These are phyloP conservation scores for Luffa aegyptiaca DNA, from an alignment of 306 rosid species.

Conservation along the genomic window DNA sequence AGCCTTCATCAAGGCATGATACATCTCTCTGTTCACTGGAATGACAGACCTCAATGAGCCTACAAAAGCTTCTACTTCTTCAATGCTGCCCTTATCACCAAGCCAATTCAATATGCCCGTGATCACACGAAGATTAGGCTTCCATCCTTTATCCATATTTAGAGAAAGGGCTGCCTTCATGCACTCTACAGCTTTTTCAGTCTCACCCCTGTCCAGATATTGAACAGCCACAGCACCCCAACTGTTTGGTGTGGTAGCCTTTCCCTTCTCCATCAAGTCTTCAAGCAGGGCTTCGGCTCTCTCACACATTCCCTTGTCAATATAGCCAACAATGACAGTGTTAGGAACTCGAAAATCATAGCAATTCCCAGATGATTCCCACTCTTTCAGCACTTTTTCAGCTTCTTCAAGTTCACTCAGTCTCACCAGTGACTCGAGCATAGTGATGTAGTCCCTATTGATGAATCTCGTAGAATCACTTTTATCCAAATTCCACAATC, in stretches of 20 bases:
- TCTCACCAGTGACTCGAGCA: constrained; percentile 55
- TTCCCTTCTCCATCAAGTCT: constrained; percentile 43
- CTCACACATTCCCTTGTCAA: constrained; percentile 36
- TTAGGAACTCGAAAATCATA: constrained; percentile 61
- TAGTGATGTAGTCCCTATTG: constrained; percentile 52
- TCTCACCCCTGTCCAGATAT: constrained; percentile 38
- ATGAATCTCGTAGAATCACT: constrained; percentile 52
- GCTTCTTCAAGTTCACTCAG: constrained; percentile 65
- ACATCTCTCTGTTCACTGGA: constrained; percentile 36
- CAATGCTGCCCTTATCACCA: constrained; percentile 42
- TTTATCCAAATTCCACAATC: constrained; percentile 62
- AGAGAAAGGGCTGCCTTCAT: constrained; percentile 40
- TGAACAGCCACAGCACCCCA: constrained; percentile 55
- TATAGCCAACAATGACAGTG: constrained; percentile 36
- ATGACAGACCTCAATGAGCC: constrained; percentile 26
- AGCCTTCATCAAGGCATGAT: constrained; percentile 44
- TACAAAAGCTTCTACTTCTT: constrained; percentile 52
- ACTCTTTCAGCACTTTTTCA: constrained; percentile 49
- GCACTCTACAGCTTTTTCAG: constrained; percentile 44
- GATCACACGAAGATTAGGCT: constrained; percentile 34
- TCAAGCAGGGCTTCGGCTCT: constrained; percentile 57
- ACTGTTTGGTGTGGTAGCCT: constrained; percentile 37
- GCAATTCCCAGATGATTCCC: constrained; percentile 71
- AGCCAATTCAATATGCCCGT: constrained; percentile 41
- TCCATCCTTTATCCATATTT: constrained; percentile 34